Conservation (phyloP, 2,329 filamentous ascomycete species). For the Neofusicoccum laricinum region DNA sequence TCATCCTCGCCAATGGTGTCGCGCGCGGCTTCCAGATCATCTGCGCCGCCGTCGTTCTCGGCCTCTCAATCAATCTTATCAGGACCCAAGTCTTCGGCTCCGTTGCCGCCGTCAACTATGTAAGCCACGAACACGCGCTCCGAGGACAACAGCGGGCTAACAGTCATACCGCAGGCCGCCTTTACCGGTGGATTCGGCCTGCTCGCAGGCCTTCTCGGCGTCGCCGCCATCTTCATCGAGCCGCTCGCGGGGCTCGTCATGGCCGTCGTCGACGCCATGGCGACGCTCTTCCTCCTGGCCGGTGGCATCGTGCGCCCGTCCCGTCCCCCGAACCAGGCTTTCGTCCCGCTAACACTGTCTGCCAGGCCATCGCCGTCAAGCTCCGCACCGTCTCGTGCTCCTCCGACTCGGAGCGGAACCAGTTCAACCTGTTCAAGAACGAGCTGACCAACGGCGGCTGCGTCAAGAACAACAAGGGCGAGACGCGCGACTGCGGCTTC, state of each 20-base stretch:
- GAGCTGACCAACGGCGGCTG: slow-evolving; percentile 23
- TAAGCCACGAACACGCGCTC: no score
- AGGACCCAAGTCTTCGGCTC: slow-evolving; percentile 22
- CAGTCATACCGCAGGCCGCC: slow-evolving; percentile 1
- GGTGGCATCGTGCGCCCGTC: slow-evolving; percentile 25
- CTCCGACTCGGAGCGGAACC: slow-evolving; percentile 5
- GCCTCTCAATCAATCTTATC: slow-evolving; percentile 24
- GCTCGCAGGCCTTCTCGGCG: slow-evolving; percentile 22
- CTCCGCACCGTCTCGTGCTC: slow-evolving; percentile 20
- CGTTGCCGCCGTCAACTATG: slow-evolving; percentile 22
- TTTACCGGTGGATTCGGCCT: slow-evolving; percentile 26
- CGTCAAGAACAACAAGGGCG: slow-evolving; percentile 3
- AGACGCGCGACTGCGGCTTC: background rate
- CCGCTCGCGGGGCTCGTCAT: slow-evolving; percentile 21
- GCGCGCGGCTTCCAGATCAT: slow-evolving; percentile 19
- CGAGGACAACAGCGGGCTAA: no score
- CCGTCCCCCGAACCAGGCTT: background rate
- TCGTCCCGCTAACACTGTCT: background rate
- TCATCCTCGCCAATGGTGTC: background rate
- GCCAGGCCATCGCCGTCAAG: slow-evolving; percentile 22
- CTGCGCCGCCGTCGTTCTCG: slow-evolving; percentile 27
- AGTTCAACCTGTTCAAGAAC: slow-evolving; percentile 7
- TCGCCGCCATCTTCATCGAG: slow-evolving; percentile 22
- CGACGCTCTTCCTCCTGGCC: slow-evolving; percentile 23
- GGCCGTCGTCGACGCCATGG: slow-evolving; percentile 22